Percentiles rank a stretch among this genome's conserved stretches.
These are phyloP conservation scores for Cytospora piceicola DNA, from an alignment of 2,329 filamentous ascomycete genomes.

Conservation along the genomic window DNA sequence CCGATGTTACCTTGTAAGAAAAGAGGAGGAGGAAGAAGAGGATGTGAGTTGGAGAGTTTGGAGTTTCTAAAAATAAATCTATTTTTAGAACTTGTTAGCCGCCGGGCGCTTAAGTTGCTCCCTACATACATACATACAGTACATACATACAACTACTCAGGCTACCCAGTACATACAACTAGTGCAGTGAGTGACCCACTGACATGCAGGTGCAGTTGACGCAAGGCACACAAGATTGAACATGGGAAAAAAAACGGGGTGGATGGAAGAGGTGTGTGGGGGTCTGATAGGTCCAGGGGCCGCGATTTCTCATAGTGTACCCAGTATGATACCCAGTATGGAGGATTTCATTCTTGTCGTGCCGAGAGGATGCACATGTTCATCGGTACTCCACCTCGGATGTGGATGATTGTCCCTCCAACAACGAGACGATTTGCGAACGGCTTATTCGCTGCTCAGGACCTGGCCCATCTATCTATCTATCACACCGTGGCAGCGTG, in stretches of 20 bases:
- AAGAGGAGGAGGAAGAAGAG: slow-evolving; percentile 2
- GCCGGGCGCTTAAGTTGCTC: slow-evolving; percentile 26
- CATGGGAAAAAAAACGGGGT: slow-evolving; percentile 15
- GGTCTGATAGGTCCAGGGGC: slow-evolving; percentile 21
- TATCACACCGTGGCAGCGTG: background rate
- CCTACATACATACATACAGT: too few species aligned
- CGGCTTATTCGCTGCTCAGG: background rate
- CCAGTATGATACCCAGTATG: too few species aligned
- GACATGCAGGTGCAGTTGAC: slow-evolving; percentile 4
- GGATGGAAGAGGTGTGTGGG: slow-evolving; percentile 12
- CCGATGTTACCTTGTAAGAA: background rate
- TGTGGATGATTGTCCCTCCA: slow-evolving; percentile 5
- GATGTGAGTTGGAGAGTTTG: background rate
- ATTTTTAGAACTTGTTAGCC: slow-evolving; percentile 22
- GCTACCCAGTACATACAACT: too few species aligned
- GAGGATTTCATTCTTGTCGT: slow-evolving; percentile 1
- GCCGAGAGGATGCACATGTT: slow-evolving; percentile 10
- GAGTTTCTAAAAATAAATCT: slow-evolving; percentile 20
- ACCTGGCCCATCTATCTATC: slow-evolving; percentile 3
- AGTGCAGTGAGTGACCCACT: slow-evolving; percentile 4
- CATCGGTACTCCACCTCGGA: slow-evolving; percentile 1
- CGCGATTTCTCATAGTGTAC: slow-evolving; percentile 11
- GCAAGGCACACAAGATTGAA: slow-evolving; percentile 15
- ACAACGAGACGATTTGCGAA: background rate
- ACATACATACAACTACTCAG: too few species aligned